Percentiles rank a stretch among this genome's conserved stretches.
These are phyloP conservation scores for Vitis rupestris DNA, from an alignment of 164 flowering plant genomes.

Conservation along the genomic window DNA sequence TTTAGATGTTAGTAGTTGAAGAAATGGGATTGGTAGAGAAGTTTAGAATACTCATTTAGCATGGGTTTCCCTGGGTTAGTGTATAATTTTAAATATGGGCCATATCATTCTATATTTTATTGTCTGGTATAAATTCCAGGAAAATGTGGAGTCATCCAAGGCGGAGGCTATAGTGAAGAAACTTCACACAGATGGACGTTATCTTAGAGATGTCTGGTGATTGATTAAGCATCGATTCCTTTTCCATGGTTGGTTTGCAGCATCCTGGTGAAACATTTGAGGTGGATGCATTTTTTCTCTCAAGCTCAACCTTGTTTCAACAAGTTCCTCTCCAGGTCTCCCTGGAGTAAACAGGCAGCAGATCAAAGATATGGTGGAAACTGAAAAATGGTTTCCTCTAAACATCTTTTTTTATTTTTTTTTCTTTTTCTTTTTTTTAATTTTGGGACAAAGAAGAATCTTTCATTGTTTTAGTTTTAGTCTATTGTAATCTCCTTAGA, in stretches of 20 bases:
- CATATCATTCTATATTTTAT: background rate
- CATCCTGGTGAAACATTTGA: background rate
- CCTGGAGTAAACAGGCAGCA: slow-evolving; percentile 10
- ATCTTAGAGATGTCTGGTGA: slow-evolving; percentile 83
- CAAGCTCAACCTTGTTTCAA: slow-evolving; percentile 11
- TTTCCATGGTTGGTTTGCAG: background rate
- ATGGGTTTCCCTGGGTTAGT: too few relatives aligned
- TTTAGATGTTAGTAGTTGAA: too few relatives aligned
- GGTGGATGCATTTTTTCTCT: slow-evolving; percentile 3
- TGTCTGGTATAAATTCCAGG: slow-evolving; percentile 35
- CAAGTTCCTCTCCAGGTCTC: slow-evolving; percentile 2
- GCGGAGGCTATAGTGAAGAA: slow-evolving; percentile 68
- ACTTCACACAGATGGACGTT: slow-evolving; percentile 66
- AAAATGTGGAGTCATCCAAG: slow-evolving; percentile 41
- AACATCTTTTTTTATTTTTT: slow-evolving; percentile 2
- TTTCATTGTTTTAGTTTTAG: too few relatives aligned
- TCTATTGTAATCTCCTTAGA: too few relatives aligned
- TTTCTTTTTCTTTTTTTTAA: too few relatives aligned
- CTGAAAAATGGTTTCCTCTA: slow-evolving; percentile 5
- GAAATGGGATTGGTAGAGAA: too few relatives aligned
- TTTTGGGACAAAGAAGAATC: too few relatives aligned
- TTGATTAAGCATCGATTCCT: background rate
- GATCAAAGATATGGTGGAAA: slow-evolving; percentile 3
- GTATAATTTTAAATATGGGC: background rate
- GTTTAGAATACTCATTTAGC: too few relatives aligned